Conservation (phyloP, 345 rosid genomes). For the Mallotus nudiflorus region DNA sequence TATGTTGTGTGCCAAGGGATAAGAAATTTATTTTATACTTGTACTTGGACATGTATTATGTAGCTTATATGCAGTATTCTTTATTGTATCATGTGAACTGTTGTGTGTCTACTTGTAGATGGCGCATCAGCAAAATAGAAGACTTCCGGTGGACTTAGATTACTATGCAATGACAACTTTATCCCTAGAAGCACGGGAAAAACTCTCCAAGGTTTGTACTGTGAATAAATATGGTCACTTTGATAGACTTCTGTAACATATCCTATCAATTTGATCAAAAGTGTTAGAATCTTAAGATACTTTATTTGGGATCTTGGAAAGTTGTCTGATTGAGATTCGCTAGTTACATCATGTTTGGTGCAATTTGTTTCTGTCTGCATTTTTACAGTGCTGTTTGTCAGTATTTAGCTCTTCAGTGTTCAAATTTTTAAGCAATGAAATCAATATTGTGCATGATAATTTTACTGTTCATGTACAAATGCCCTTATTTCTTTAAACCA, state of each 20-base stretch:
- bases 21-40: not conserved
- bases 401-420: not conserved
- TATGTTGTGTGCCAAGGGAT: not conserved
- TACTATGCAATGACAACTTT: conserved; percentile 79
- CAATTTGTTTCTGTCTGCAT: not conserved
- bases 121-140: conserved; percentile 79
- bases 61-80: not conserved
- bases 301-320: not conserved
- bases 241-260: not conserved
- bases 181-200: conserved; percentile 91
- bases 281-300: too few species aligned
- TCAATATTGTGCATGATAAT: too few species aligned
- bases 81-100: conserved; percentile 5
- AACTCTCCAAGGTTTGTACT: conserved; percentile 81
- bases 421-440: too few species aligned
- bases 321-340: not conserved
- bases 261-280: too few species aligned
- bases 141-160: conserved; percentile 83
- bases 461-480: too few species aligned
- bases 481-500: too few species aligned
- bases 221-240: too few species aligned
- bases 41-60: not conserved
- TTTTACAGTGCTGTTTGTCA: not conserved
- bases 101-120: conserved; percentile 48
- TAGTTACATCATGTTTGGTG: not conserved